phyloP scores from a whole-genome alignment of 805 yeast genomes.

The Hyphopichia homilentoma region DNA sequence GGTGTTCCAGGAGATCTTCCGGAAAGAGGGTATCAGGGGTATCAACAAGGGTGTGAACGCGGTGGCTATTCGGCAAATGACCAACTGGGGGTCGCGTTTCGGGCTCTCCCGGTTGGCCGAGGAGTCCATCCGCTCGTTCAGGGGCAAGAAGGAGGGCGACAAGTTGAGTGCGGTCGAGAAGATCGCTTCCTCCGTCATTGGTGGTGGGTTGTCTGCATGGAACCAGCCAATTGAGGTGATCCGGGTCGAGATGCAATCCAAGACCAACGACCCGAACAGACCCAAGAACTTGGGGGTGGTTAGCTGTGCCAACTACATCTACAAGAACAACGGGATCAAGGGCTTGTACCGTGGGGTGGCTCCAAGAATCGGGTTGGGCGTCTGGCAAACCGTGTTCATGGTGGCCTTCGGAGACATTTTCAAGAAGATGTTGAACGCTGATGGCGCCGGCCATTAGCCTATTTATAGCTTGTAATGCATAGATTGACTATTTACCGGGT shows the following conservation, averaged over 20 bases:
- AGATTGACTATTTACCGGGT: background rate
- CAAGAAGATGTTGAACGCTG: slow-evolving; percentile 39
- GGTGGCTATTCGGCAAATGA: slow-evolving; percentile 97
- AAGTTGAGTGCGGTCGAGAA: slow-evolving; percentile 75
- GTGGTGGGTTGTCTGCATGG: slow-evolving; percentile 98
- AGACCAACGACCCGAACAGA: slow-evolving; percentile 90
- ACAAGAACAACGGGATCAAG: slow-evolving; percentile 73
- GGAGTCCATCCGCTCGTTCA: slow-evolving; percentile 63
- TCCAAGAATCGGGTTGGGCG: slow-evolving; percentile 93
- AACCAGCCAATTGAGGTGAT: slow-evolving; percentile 98
- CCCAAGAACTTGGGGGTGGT: slow-evolving; percentile 84
- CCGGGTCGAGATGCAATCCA: slow-evolving; percentile 97
- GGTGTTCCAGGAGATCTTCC: slow-evolving; percentile 81
- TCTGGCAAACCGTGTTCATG: slow-evolving; percentile 99
- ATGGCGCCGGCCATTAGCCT: slow-evolving; percentile 38
- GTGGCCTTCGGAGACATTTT: slow-evolving; percentile 93
- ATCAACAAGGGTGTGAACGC: slow-evolving; percentile 98
- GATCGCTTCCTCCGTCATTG: slow-evolving; percentile 78
- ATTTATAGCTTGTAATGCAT: background rate
- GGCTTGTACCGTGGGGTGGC: slow-evolving; percentile 96
- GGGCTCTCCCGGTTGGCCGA: slow-evolving; percentile 92
- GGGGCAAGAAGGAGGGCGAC: slow-evolving; percentile 55
- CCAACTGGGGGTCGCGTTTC: slow-evolving; percentile 98
- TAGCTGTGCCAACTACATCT: slow-evolving; percentile 78
- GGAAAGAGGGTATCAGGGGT: slow-evolving; percentile 87